Base-by-base conservation (phyloP, 805 yeast genomes). In the Yamadazyma paraphyllophila region DNA sequence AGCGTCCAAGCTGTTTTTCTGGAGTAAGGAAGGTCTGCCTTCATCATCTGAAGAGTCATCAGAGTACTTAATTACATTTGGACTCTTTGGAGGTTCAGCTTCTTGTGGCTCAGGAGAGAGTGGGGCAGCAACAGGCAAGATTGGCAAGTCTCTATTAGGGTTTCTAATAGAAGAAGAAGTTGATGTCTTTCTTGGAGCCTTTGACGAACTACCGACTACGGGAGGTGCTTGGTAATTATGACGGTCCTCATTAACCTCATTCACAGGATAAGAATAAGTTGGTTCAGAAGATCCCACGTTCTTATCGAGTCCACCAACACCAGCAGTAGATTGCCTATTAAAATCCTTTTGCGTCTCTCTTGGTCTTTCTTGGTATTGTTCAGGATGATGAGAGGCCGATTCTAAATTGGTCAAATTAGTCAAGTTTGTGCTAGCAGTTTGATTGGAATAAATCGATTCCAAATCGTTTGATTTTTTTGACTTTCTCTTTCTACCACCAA, bases 401-500 rank as follows among this genome's bases (percentile, higher is more conserved):
- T 32, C 36, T 15, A 50, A 45, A 26, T 47, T 42, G 30, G 53
- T 50, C 16, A 57, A 48, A 35, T 49, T 46, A 5, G 55, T 51
- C 12, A 65, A 56, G 16, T 57, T 47, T 2, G 53, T 47, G 20
- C 42, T 42, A 30, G 56, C 44, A 46, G 53, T 48, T 48, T 48
- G 41, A 40, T 44, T 49, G 12, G 58, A 47, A 33, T 53, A 47
- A 15, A 61, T 50, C 7, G 71, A 63, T 11, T 54, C 66, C 41
- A 62, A 54, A 49, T 71, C 76, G 7, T 65, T 50, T 17, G 39
- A 24, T 9, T 53, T 46, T 25, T 49, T 38, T 2, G 42, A 37
- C 47, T 43, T 51, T 50, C 73, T 71, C 56, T 80, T 81, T 61
- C 79, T 83, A 52, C 81, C 77, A 37, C 85, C 83, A 56, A 87